Percentiles rank a stretch among this genome's conserved stretches.
These are phyloP conservation scores for Plantago major DNA, from an alignment of 257 asterid species.

Conservation along the genomic window DNA sequence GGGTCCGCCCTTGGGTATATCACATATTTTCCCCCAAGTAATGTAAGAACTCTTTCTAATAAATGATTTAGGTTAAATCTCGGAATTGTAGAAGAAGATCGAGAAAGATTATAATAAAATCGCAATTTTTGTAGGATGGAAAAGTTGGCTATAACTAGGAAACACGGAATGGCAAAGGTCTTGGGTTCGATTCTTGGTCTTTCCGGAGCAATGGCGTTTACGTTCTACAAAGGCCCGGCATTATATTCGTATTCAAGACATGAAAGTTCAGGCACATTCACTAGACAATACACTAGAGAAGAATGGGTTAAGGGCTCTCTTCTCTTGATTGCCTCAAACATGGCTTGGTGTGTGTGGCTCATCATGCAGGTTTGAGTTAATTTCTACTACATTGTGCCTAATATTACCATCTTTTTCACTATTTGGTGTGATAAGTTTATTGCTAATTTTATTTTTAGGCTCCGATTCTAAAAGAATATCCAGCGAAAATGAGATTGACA, in stretches of 20 bases:
- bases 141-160: conserved; percentile 25
- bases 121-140: conserved; percentile 37
- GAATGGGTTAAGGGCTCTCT: conserved; percentile 66
- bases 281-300: conserved; percentile 23
- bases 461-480: conserved; percentile 39
- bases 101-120: background rate
- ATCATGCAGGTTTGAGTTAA: conserved; percentile 43
- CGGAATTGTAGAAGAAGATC: too few species aligned
- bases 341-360: conserved; percentile 51
- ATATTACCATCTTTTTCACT: too few species aligned
- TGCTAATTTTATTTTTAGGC: conserved; percentile 20
- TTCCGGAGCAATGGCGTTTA: conserved; percentile 47
- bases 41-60: too few species aligned
- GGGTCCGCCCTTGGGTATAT: too few species aligned
- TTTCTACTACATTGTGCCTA: too few species aligned
- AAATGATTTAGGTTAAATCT: too few species aligned
- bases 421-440: too few species aligned
- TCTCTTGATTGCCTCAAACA: conserved; percentile 38
- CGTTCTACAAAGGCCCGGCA: conserved; percentile 58
- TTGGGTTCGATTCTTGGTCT: conserved; percentile 38
- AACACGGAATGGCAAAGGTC: conserved; percentile 59
- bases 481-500: conserved; percentile 43
- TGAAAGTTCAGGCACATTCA: conserved; percentile 6
- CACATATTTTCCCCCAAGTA: too few species aligned
- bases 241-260: conserved; percentile 21